Evolutionary conservation across 768 basidiomycete species (phyloP), one percentile per base, ranked within the genome.

Genomic region (Hysterangium stoloniferum): DNA sequence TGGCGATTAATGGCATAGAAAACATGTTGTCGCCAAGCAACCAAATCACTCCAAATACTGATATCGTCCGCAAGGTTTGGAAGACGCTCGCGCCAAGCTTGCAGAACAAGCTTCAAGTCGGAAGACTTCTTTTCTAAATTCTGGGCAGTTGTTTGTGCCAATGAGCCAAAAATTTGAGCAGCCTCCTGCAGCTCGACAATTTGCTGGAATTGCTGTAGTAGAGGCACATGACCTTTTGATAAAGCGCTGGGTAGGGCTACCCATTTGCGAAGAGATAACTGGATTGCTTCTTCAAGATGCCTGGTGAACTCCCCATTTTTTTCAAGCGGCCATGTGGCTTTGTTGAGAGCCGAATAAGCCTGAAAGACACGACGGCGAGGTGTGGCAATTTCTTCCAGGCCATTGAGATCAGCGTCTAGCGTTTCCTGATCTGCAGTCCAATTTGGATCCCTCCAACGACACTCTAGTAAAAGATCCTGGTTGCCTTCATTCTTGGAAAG

Each of bases 321-420:
- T 31, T 94, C 90, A 44, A 85, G 66, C 13, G 83, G 78, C 25
- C 74, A 80, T 9, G 91, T 86, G n/a, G 80, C 70, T 62, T 93
- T 92, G 55, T 96, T 76, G 32, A 99, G 72, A 0, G 90, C 81
- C 34, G 92, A 78, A 67, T 93, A 97, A 0, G 95, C 89, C 65
- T 99, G 95, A 61, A 96, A 99, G n/a, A 97, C 86, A 54, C 92
- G 82, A 38, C 92, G 82, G n/a, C 96, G 84, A 24, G 96, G 96
- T 5, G 96, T 99, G 3, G 87, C 80, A 2, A 86, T 82, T 56
- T 94, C 93, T 6, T 86, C 82, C 24, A 96, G 75, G 46, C 80
- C 76, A 40, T 72, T 79, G 53, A 99, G 79, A 64, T 78, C 86
- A 61, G 80, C 85, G 59, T 96, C 93, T 45, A 97, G 71, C 20